phyloP scores from a whole-genome alignment of 352 stramenopile genomes.

The Phytophthora chlamydospora region DNA sequence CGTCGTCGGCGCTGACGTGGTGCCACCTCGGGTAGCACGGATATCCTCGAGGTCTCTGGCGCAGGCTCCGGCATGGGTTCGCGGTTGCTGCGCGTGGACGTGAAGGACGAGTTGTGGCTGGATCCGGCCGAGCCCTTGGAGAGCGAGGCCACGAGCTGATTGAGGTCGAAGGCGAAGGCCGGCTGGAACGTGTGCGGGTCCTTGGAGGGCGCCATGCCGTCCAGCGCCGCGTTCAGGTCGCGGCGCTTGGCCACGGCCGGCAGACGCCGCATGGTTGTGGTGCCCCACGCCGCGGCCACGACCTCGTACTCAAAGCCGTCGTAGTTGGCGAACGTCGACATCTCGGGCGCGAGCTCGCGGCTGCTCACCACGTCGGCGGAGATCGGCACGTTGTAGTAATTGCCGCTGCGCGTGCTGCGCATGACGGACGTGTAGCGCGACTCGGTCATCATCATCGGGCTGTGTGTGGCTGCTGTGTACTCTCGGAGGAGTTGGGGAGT shows the following conservation, averaged over 20 bases:
- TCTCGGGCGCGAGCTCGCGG: constrained; percentile 22
- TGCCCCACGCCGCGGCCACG: constrained; percentile 47
- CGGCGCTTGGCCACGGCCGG: constrained; percentile 30
- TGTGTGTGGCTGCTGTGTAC: constrained; percentile 5
- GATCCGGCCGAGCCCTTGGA: constrained; percentile 32
- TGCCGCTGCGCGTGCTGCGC: constrained; percentile 62
- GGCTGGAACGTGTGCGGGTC: constrained; percentile 48
- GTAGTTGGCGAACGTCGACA: constrained; percentile 26
- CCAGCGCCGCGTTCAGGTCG: constrained; percentile 56
- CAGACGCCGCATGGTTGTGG: constrained; percentile 48
- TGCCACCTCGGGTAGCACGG: constrained; percentile 26
- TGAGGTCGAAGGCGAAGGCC: constrained; percentile 63
- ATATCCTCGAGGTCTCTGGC: constrained; percentile 41
- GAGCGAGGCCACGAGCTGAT: constrained; percentile 54
- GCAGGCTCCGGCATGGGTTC: constrained; percentile 31
- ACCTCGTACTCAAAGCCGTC: constrained; percentile 30
- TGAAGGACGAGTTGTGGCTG: constrained; percentile 43
- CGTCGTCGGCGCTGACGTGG: constrained; percentile 43
- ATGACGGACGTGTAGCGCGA: constrained; percentile 53
- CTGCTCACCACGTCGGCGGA: constrained; percentile 25
- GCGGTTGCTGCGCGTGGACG: constrained; percentile 33
- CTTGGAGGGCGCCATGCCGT: constrained; percentile 34
- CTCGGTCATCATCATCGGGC: constrained; percentile 47
- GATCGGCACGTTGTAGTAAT: constrained; percentile 67
- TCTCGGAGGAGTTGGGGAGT: constrained; percentile 8